Evolutionary conservation across 371 early-diverging fungal species (phyloP), one percentile per base, ranked within the genome.

Genomic region (Dinochytrium kinnereticum): DNA sequence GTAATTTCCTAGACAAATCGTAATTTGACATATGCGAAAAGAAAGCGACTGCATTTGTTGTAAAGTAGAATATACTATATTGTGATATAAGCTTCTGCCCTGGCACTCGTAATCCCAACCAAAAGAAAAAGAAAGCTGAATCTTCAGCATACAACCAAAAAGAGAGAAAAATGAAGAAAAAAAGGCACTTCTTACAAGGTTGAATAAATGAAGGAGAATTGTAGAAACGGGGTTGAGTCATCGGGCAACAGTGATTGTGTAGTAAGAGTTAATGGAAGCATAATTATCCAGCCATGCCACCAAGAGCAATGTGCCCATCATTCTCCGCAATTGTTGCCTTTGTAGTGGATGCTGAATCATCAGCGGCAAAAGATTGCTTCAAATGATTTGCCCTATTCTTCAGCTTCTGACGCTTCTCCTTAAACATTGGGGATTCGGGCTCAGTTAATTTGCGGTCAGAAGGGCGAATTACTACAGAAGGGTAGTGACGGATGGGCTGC

Each of bases 401-500:
- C 15, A 40, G 30, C 44, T 28, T 5, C 5, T 66, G 24, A 26
- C 80, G 69, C 77, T 79, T 79, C 37, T 80, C 76, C 50, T 64
- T 77, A 39, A 82, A 66, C 71, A 74, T 74, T 5, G 86, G 86
- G 2, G 76, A 73, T 55, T 68, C 70, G 15, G 90, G 89, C 50
- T 86, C 85, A 1, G 90, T 90, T 76, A 87, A 72, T 67, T 77
- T 80, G 34, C 79, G 76, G 39, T 80, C 75, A 7, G 87, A 87
- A 1, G 91, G 87, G 66, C 84, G 74, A 53, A 89, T 77, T 0
- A 49, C 65, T 2, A 85, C 67, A 19, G 82, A 78, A 44, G 73
- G 71, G 76, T 80, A 87, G 51, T 85, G 80, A 30, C 83, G 78
- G 37, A 89, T 76, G 28, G 90, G 90, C 71, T 88, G 86, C 10